Evolutionary conservation across 768 basidiomycete genomes (phyloP).

Genomic region (Calocera viscosa): DNA sequence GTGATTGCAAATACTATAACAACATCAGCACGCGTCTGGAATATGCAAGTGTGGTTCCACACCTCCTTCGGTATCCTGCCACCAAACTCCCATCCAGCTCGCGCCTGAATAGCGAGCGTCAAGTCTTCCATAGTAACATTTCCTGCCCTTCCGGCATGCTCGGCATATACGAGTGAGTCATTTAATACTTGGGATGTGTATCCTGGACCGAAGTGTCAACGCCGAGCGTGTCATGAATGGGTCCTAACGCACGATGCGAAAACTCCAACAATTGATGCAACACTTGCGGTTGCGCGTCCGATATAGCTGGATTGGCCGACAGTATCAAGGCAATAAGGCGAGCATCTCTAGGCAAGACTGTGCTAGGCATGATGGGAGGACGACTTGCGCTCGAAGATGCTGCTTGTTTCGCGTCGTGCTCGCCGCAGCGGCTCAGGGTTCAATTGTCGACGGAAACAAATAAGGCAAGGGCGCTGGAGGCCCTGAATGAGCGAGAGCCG

Average conservation of each 20-base stretch:
- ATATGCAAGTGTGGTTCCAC: conserved; percentile 16
- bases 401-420: neutral
- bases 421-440: neutral
- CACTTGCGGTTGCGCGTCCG: conserved; percentile 76
- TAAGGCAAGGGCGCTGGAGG: neutral
- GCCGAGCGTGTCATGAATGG: neutral
- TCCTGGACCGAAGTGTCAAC: conserved; percentile 3
- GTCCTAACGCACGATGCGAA: conserved; percentile 45
- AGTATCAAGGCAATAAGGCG: conserved; percentile 71
- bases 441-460: conserved; percentile 2
- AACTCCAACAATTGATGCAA: conserved; percentile 81
- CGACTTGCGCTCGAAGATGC: neutral
- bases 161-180: conserved; percentile 76
- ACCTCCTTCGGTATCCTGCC: conserved; percentile 85
- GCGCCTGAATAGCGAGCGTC: conserved; percentile 68
- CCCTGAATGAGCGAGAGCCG: neutral
- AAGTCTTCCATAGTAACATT: conserved; percentile 78
- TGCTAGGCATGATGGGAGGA: neutral
- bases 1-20: conserved; percentile 56
- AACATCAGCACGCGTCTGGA: too few relatives aligned
- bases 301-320: conserved; percentile 69
- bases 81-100: conserved; percentile 87
- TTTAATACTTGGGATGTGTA: conserved; percentile 74
- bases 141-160: conserved; percentile 65
- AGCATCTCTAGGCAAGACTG: conserved; percentile 58